Evolutionary conservation across 495 filamentous ascomycete genomes (phyloP), one percentile per base, ranked within the genome.

Genomic region (Sordaria brevicollis): DNA sequence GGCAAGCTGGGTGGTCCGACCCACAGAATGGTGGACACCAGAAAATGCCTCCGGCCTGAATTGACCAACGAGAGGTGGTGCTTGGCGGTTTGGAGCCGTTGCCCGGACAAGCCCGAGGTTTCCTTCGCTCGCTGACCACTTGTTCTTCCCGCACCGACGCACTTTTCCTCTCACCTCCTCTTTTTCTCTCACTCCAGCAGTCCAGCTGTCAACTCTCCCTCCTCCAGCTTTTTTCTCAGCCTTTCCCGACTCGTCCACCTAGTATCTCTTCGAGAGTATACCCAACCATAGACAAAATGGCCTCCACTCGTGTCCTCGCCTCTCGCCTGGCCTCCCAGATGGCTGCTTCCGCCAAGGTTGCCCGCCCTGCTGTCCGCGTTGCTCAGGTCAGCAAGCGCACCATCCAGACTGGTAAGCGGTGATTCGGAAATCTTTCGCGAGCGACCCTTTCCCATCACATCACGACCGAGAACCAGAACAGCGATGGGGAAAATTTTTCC

Each of bases 221-320:
- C 72, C 77, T 75, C 73, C 76, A 78, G 75, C 74, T 75, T 76
- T 75, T 78, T 71, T 77, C 76, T 73, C 76, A 74, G 79, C 77
- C 79, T 78, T 80, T 62, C 49, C 49, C 49, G 49, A 62, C 49
- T 62, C 49, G 49, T 62, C 49, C 49, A 62, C 25, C 49, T 62
- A 62, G 49, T 62, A 62, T 62, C 49, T 62, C 49, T 62, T 62
- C 49, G 49, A 62, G 49, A 62, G 49, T 31, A 57, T 57, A 62
- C 49, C 49, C 49, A 62, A 62, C 49, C 49, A 62, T 31, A 80
- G 79, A 85, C 84, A 89, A 85, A 89, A 91, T 91, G 89, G 87
- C 89, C 84, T 85, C 86, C 81, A 83, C 87, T 81, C 88, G 89
- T 83, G 85, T 91, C 79, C 89, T 91, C 79, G 87, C 88, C 75